These are phyloP conservation scores for Vaccinium corymbosum DNA, from an alignment of 148 eudicot species.

Conservation along the genomic window DNA sequence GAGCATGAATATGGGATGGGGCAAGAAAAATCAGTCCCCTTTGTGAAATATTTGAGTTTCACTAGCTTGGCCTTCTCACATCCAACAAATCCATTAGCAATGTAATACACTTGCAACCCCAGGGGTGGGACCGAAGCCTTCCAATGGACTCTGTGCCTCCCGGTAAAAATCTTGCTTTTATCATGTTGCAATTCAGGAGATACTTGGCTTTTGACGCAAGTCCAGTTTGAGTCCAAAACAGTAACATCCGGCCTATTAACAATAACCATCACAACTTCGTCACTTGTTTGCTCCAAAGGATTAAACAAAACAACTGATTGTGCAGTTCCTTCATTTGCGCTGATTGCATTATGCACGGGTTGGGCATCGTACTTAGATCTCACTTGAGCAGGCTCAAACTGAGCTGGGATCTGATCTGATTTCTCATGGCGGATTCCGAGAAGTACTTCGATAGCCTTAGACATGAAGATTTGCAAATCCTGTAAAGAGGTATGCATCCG, in stretches of 20 bases:
- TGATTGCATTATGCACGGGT: constrained; percentile 60
- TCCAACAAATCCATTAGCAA: constrained; percentile 73
- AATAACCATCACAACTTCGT: constrained; percentile 82
- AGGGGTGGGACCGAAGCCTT: constrained; percentile 81
- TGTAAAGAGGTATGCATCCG: constrained; percentile 92
- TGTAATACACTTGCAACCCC: constrained; percentile 83
- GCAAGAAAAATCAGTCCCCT: constrained; percentile 47
- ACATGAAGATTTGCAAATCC: constrained; percentile 93
- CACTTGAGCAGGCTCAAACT: constrained; percentile 72
- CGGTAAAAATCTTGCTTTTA: constrained; percentile 55
- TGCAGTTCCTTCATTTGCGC: constrained; percentile 51
- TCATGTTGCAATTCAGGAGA: constrained; percentile 89
- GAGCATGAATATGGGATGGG: constrained; percentile 71
- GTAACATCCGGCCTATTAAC: constrained; percentile 81
- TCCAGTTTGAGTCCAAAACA: constrained; percentile 90
- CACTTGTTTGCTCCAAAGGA: constrained; percentile 80
- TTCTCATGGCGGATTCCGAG: constrained; percentile 80
- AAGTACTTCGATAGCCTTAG: constrained; percentile 83
- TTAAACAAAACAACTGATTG: constrained; percentile 81
- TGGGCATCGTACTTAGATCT: constrained; percentile 80
- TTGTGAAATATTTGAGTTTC: constrained; percentile 44
- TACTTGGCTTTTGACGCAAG: constrained; percentile 86
- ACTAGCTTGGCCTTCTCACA: constrained; percentile 78
- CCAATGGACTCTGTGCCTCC: constrained; percentile 88
- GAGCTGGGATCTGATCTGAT: constrained; percentile 71